Conservation (phyloP, 1,139 yeast genomes). For the Nematodospora anomalae region DNA sequence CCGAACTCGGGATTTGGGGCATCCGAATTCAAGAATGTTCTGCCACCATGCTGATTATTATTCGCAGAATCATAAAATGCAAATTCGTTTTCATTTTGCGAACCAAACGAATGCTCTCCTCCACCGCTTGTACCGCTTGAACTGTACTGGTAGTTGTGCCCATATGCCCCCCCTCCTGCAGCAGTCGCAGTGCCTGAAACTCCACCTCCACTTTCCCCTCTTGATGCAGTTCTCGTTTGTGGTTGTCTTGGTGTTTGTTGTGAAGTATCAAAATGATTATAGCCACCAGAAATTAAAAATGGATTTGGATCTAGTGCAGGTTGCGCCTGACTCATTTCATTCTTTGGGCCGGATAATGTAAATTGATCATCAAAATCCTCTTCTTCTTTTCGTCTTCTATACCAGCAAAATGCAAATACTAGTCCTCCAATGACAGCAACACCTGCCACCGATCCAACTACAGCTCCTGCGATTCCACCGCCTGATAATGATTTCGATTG, state of each 20-base stretch:
- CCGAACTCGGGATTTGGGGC: conserved; percentile 32
- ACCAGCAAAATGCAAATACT: conserved; percentile 45
- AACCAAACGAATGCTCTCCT: conserved; percentile 15
- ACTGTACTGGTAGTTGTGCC: conserved; percentile 14
- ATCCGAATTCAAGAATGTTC: conserved; percentile 6
- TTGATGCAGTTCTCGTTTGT: conserved; percentile 4
- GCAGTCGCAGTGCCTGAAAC: conserved; percentile 2
- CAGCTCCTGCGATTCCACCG: conserved; percentile 77
- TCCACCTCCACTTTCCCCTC: conserved; percentile 1
- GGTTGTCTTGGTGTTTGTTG: conserved; percentile 13
- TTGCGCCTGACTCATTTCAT: conserved; percentile 15
- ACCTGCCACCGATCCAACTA: conserved; percentile 62
- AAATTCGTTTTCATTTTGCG: conserved; percentile 11
- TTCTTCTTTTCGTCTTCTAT: conserved; percentile 33
- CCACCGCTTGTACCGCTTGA: conserved; percentile 16
- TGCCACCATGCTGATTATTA: conserved; percentile 6
- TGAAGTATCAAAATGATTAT: conserved; percentile 16
- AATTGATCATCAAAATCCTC: conserved; percentile 40
- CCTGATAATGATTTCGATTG: conserved; percentile 26
- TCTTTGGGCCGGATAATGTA: conserved; percentile 35
- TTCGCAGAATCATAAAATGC: conserved; percentile 8
- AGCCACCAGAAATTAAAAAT: conserved; percentile 20
- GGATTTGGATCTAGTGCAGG: conserved; percentile 22
- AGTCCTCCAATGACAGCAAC: conserved; percentile 36
- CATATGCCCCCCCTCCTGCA: conserved; percentile 5